Evolutionary conservation across 768 basidiomycete genomes (phyloP).

Genomic region (Hypholoma fasciculare): DNA sequence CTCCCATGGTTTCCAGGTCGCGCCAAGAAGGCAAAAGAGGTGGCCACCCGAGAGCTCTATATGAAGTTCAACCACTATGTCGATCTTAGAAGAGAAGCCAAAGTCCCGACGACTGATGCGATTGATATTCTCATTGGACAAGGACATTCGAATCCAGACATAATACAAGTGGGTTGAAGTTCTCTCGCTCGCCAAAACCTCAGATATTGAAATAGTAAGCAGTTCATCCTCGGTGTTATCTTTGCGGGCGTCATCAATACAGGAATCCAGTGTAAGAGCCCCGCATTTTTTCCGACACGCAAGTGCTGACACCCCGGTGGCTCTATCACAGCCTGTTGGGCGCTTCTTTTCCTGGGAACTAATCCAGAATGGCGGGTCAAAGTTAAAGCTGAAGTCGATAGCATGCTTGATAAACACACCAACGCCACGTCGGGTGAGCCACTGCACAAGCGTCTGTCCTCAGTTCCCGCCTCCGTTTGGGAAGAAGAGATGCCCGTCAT

Average conservation of each 20-base stretch:
- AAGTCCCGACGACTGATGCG: conserved; percentile 26
- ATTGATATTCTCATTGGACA: conserved; percentile 35
- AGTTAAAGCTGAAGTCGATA: conserved; percentile 29
- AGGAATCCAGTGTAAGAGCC: conserved; percentile 32
- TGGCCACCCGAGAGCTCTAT: conserved; percentile 31
- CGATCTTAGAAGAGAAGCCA: conserved; percentile 25
- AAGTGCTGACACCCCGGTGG: neutral
- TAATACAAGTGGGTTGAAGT: conserved; percentile 23
- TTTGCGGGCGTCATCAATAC: conserved; percentile 40
- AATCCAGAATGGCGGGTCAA: conserved; percentile 37
- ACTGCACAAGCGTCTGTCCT: conserved; percentile 33
- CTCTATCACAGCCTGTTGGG: conserved; percentile 36
- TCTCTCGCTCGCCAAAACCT: neutral
- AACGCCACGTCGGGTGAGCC: conserved; percentile 24
- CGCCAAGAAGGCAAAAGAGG: conserved; percentile 28
- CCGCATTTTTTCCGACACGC: neutral
- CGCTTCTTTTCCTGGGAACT: conserved; percentile 31
- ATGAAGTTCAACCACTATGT: conserved; percentile 26
- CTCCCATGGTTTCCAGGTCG: conserved; percentile 38
- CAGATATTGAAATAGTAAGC: neutral
- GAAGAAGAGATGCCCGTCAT: conserved; percentile 40
- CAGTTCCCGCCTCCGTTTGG: conserved; percentile 38
- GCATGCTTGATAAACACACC: conserved; percentile 30
- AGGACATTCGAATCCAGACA: conserved; percentile 26
- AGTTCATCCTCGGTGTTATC: conserved; percentile 33